A percentile compares a stretch with the other conserved stretches of the same genome.
phyloP scores from a whole-genome alignment of 176 grass and related monocot species.

The Aegilops speltoides region DNA sequence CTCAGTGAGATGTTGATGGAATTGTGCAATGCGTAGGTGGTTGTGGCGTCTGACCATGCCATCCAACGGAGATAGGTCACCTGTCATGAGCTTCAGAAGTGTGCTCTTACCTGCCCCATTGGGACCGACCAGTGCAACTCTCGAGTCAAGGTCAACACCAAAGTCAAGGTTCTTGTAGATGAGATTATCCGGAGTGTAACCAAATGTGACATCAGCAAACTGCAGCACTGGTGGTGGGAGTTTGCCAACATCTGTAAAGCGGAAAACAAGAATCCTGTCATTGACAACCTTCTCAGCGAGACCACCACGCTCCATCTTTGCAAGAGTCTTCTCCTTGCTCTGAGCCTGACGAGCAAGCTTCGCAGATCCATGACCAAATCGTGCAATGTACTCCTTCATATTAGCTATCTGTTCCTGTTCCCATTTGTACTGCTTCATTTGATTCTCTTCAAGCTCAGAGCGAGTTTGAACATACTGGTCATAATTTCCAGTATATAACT shows the following conservation, averaged over 20 bases:
- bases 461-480: constrained; percentile 92
- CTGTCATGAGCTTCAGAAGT: constrained; percentile 92
- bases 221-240: constrained; percentile 90
- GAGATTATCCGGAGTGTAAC: constrained; percentile 79
- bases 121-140: constrained; percentile 80
- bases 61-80: constrained; percentile 67
- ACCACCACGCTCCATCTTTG: constrained; percentile 96
- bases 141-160: constrained; percentile 89
- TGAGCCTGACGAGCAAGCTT: constrained; percentile 96
- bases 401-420: constrained; percentile 93
- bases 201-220: constrained; percentile 84
- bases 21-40: constrained; percentile 89
- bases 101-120: constrained; percentile 96
- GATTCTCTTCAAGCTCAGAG: constrained; percentile 87
- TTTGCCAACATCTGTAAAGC: constrained; percentile 88
- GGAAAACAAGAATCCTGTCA: constrained; percentile 73
- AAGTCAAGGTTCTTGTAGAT: constrained; percentile 91
- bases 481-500: constrained; percentile 88
- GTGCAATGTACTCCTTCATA: constrained; percentile 98
- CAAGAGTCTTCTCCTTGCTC: constrained; percentile 94
- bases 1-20: constrained; percentile 87
- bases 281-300: constrained; percentile 74
- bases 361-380: constrained; percentile 96
- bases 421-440: constrained; percentile 99
- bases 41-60: constrained; percentile 99